phyloP scores from a whole-genome alignment of 2,329 filamentous ascomycete species.

The Monosporascus cannonballus region DNA sequence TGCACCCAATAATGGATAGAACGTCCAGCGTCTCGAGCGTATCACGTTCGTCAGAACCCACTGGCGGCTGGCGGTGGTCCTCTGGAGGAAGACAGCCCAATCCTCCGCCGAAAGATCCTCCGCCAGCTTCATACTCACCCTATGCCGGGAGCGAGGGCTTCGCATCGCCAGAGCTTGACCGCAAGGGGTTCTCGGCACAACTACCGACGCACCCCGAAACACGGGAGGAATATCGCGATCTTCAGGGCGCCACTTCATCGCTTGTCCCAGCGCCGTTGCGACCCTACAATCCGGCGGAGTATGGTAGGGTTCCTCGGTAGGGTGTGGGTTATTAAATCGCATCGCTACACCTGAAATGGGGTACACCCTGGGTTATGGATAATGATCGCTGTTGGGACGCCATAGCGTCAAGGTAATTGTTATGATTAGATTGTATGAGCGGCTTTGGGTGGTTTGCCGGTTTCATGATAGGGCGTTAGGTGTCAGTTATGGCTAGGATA shows the following conservation, averaged over 20 bases:
- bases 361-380: no score
- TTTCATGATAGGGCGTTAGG: no score
- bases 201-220: constrained; percentile 43
- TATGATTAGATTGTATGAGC: no score
- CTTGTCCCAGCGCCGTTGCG: constrained; percentile 14
- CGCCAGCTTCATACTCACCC: constrained; percentile 31
- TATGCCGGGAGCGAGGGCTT: constrained; percentile 25
- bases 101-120: constrained; percentile 22
- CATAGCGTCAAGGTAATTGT: no score
- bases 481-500: no score
- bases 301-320: constrained; percentile 16
- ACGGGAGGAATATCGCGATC: constrained; percentile 34
- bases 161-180: constrained; percentile 33
- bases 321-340: no score
- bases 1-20: constrained; percentile 16
- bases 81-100: constrained; percentile 23
- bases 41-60: constrained; percentile 23
- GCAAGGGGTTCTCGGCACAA: constrained; percentile 36
- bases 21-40: constrained; percentile 22
- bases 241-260: constrained; percentile 2
- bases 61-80: constrained; percentile 36
- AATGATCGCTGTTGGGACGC: no score
- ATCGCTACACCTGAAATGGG: no score
- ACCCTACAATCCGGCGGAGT: constrained; percentile 35
- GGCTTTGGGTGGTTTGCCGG: no score